These are phyloP conservation scores for Colletotrichum limetticola DNA, from an alignment of 2,329 filamentous ascomycete species.

Conservation along the genomic window DNA sequence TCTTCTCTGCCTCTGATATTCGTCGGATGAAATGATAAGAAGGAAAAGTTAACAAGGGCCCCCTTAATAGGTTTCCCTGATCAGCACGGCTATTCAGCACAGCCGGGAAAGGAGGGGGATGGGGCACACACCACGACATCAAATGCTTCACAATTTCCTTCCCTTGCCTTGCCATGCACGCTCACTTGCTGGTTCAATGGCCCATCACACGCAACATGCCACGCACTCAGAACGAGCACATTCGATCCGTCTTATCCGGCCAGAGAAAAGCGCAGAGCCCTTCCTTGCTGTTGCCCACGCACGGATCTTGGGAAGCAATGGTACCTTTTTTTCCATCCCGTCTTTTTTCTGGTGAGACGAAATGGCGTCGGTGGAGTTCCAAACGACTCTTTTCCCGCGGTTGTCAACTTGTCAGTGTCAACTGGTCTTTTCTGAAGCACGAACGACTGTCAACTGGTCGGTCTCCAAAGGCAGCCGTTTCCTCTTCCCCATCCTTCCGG, in stretches of 20 bases:
- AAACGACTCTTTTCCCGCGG: not conserved
- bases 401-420: slow-evolving; percentile 4
- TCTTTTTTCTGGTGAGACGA: not conserved
- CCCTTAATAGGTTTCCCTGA: not conserved
- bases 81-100: slow-evolving; percentile 27
- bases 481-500: not conserved
- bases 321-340: slow-evolving; percentile 20
- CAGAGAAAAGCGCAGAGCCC: not conserved
- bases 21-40: not conserved
- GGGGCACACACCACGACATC: not conserved
- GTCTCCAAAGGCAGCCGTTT: not conserved
- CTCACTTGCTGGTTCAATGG: not conserved
- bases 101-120: slow-evolving; percentile 10
- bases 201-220: slow-evolving; percentile 1
- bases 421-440: not conserved
- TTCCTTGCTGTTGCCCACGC: not conserved
- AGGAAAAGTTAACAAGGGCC: not conserved
- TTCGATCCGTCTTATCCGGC: not conserved
- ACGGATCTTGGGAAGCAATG: not conserved
- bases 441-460: not conserved
- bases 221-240: not conserved
- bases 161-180: not conserved
- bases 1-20: not conserved
- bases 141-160: slow-evolving; percentile 16
- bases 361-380: not conserved